These are phyloP conservation scores for Umbelopsis sp. DNA, from an alignment of 192 early-diverging fungal genomes.

Conservation along the genomic window DNA sequence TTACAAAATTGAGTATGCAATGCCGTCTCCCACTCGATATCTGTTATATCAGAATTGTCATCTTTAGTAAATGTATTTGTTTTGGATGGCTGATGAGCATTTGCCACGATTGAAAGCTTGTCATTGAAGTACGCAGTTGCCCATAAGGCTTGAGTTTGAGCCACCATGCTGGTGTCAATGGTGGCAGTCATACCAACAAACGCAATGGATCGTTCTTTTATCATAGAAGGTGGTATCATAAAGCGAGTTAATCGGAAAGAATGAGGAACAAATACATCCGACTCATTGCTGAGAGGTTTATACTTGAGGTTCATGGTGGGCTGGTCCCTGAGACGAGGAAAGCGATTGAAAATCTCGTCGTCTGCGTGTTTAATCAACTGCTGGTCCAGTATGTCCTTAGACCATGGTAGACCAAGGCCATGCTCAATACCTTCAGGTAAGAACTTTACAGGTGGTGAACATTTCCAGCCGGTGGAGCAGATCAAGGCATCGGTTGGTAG, in stretches of 20 bases:
- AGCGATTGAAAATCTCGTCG: conserved; percentile 5
- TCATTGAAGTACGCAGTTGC: conserved; percentile 4
- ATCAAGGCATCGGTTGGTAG: conserved; percentile 10
- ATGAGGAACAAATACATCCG: conserved; percentile 7
- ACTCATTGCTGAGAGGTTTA: conserved; percentile 1
- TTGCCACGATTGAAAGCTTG: background rate
- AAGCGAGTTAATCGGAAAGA: conserved; percentile 8
- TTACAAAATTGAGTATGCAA: conserved; percentile 12
- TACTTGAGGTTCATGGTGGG: background rate
- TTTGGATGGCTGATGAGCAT: background rate
- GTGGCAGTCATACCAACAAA: conserved; percentile 2
- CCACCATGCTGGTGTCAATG: background rate
- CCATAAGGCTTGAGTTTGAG: conserved; percentile 20
- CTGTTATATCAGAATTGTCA: background rate
- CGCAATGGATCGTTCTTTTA: conserved; percentile 10
- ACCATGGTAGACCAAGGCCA: conserved; percentile 4
- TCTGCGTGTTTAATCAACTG: conserved; percentile 1
- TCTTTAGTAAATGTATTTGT: background rate
- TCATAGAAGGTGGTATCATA: conserved; percentile 16
- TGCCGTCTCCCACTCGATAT: conserved; percentile 14
- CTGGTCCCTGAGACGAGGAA: conserved; percentile 16
- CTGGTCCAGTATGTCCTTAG: background rate
- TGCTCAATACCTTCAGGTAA: conserved; percentile 10
- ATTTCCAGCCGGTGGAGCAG: conserved; percentile 17
- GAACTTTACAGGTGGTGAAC: conserved; percentile 7